Evolutionary conservation across 2,329 filamentous ascomycete species (phyloP).

Genomic region (Fusarium nematophilum): DNA sequence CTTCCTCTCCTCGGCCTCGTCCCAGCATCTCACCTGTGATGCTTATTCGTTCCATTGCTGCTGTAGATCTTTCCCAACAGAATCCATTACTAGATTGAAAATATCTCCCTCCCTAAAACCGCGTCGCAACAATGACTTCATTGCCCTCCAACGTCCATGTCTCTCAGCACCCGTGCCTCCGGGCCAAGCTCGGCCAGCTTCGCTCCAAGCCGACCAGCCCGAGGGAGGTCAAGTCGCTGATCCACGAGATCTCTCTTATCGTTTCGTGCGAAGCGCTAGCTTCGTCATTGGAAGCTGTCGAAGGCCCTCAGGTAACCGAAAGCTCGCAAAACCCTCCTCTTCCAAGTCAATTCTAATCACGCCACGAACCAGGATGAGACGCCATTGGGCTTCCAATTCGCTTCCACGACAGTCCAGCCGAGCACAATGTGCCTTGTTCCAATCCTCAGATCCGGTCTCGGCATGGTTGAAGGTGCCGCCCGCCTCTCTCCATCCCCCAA

Average conservation of each 20-base stretch:
- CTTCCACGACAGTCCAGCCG: slow-evolving; percentile 71
- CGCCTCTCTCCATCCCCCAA: not conserved
- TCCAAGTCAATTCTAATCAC: slow-evolving; percentile 1
- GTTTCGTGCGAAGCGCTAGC: slow-evolving; percentile 85
- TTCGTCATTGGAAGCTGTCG: slow-evolving; percentile 65
- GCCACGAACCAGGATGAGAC: slow-evolving; percentile 71
- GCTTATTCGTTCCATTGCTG: slow-evolving; percentile 32
- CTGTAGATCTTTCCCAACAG: slow-evolving; percentile 24
- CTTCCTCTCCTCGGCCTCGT: slow-evolving; percentile 41
- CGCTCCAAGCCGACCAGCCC: slow-evolving; percentile 77
- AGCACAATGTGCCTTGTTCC: slow-evolving; percentile 83
- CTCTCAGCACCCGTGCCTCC: slow-evolving; percentile 86
- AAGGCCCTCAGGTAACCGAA: slow-evolving; percentile 71
- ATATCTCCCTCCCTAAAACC: not conserved
- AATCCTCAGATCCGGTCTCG: slow-evolving; percentile 90
- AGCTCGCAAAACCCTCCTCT: not conserved
- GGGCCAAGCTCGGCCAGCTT: slow-evolving; percentile 89
- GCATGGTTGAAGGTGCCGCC: slow-evolving; percentile 82
- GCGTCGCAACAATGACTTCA: slow-evolving; percentile 46
- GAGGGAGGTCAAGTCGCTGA: slow-evolving; percentile 81
- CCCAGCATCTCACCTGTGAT: slow-evolving; percentile 37
- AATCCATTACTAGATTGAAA: slow-evolving; percentile 1
- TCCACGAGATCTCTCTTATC: slow-evolving; percentile 88
- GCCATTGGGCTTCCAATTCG: slow-evolving; percentile 81
- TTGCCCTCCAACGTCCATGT: slow-evolving; percentile 76